A percentile compares a stretch with the other conserved stretches of the same genome.
Conservation (phyloP, 371 early-diverging fungal genomes). For the Circinella umbellata region DNA sequence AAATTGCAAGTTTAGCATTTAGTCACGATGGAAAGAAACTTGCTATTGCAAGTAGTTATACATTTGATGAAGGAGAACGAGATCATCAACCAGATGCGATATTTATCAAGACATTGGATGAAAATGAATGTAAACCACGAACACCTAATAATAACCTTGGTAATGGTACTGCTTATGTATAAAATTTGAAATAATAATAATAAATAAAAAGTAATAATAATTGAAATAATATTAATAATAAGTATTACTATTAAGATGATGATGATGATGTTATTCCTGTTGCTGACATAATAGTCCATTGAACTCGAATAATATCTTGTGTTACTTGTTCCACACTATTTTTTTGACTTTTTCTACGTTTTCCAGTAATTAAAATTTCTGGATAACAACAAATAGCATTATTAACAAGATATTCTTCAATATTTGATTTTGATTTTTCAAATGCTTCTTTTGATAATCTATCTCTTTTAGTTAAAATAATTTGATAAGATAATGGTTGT, state of each 20-base stretch:
- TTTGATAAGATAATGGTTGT: conserved; percentile 62
- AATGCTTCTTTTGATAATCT: conserved; percentile 52
- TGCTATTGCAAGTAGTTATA: conserved; percentile 92
- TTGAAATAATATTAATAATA: background rate
- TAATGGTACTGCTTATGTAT: conserved; percentile 5
- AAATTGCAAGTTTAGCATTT: conserved; percentile 83
- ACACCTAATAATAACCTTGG: background rate
- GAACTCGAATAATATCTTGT: conserved; percentile 33
- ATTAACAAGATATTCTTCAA: conserved; percentile 51
- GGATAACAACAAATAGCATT: conserved; percentile 63
- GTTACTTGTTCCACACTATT: conserved; percentile 21
- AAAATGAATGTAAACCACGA: conserved; percentile 70
- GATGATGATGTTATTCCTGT: conserved; percentile 17
- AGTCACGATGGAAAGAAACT: conserved; percentile 77
- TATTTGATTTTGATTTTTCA: conserved; percentile 36
- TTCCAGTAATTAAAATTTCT: conserved; percentile 46
- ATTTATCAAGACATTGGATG: conserved; percentile 74
- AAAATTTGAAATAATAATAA: background rate
- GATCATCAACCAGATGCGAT: conserved; percentile 85
- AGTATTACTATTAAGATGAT: background rate
- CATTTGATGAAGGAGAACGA: conserved; percentile 94
- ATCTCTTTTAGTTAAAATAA: conserved; percentile 73
- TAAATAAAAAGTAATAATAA: background rate
- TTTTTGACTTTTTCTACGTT: conserved; percentile 33
- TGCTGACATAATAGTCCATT: conserved; percentile 37